Evolutionary conservation across 805 yeast species (phyloP).

Genomic region (Candida glaebosa): DNA sequence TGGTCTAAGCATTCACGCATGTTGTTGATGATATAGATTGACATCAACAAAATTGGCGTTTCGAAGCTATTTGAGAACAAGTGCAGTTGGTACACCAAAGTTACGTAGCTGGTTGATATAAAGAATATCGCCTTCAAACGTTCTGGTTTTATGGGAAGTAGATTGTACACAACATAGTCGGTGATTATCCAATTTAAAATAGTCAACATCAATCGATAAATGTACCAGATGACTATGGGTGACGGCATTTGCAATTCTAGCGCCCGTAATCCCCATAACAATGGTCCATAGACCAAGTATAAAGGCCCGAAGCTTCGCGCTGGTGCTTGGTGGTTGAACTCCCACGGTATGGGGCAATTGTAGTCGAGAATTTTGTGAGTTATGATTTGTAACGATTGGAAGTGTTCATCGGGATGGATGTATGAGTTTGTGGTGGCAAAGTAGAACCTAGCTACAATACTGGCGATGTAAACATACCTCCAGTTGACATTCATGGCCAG

Average conservation of each 20-base stretch:
- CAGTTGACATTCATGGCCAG: slow-evolving; percentile 33
- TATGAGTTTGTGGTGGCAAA: slow-evolving; percentile 73
- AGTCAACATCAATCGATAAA: slow-evolving; percentile 51
- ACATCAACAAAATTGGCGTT: slow-evolving; percentile 50
- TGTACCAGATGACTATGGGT: slow-evolving; percentile 51
- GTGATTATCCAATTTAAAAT: slow-evolving; percentile 32
- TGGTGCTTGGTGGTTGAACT: slow-evolving; percentile 54
- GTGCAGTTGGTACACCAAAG: slow-evolving; percentile 79
- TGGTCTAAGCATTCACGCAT: slow-evolving; percentile 22
- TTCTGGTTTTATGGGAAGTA: slow-evolving; percentile 49
- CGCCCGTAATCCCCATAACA: slow-evolving; percentile 33
- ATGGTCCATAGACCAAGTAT: slow-evolving; percentile 66
- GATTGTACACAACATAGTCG: slow-evolving; percentile 42
- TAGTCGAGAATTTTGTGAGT: slow-evolving; percentile 44
- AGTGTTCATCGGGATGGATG: slow-evolving; percentile 97
- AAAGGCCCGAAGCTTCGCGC: slow-evolving; percentile 73
- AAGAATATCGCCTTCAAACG: slow-evolving; percentile 46
- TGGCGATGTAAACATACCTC: slow-evolving; percentile 44
- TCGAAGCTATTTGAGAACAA: slow-evolving; percentile 89
- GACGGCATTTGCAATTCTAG: slow-evolving; percentile 30
- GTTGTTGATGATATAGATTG: slow-evolving; percentile 48
- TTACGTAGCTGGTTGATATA: slow-evolving; percentile 59
- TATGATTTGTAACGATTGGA: slow-evolving; percentile 81
- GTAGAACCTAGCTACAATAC: slow-evolving; percentile 48
- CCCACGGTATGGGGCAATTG: slow-evolving; percentile 72